These are phyloP conservation scores for Endogone sp. DNA, from an alignment of 192 early-diverging fungal species.

Conservation along the genomic window DNA sequence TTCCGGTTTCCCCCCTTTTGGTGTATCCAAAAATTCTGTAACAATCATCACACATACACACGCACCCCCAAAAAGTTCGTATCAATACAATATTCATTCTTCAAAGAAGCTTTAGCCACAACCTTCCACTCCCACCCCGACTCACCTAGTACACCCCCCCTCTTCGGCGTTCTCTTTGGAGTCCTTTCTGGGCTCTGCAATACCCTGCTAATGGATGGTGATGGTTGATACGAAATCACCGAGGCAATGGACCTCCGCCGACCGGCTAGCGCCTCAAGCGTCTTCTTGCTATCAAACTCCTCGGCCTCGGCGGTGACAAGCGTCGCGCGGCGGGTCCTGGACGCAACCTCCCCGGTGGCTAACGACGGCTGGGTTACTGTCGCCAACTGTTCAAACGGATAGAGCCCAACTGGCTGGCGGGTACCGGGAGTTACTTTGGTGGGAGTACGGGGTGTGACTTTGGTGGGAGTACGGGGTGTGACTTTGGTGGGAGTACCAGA, in stretches of 20 bases:
- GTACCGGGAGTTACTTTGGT: too few species aligned
- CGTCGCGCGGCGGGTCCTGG: not conserved
- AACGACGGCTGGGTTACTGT: too few species aligned
- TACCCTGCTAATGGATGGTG: not conserved
- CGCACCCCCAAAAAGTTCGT: too few species aligned
- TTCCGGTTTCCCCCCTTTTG: not conserved
- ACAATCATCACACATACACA: too few species aligned
- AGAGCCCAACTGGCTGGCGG: too few species aligned
- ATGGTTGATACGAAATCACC: not conserved
- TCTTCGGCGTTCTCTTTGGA: not conserved
- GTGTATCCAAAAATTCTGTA: not conserved
- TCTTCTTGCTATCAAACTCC: not conserved
- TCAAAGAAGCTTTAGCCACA: too few species aligned
- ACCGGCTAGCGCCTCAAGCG: not conserved
- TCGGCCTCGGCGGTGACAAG: not conserved
- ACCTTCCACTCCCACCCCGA: not conserved
- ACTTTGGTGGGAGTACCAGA: not conserved
- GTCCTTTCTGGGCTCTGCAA: not conserved
- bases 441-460: too few species aligned
- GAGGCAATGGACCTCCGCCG: not conserved
- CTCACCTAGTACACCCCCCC: not conserved
- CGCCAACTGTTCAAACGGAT: too few species aligned
- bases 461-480: not conserved
- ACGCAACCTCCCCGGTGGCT: too few species aligned
- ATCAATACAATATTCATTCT: too few species aligned